Evolutionary conservation across 768 basidiomycete genomes (phyloP).

Genomic region (Tylopilus subfusipes): DNA sequence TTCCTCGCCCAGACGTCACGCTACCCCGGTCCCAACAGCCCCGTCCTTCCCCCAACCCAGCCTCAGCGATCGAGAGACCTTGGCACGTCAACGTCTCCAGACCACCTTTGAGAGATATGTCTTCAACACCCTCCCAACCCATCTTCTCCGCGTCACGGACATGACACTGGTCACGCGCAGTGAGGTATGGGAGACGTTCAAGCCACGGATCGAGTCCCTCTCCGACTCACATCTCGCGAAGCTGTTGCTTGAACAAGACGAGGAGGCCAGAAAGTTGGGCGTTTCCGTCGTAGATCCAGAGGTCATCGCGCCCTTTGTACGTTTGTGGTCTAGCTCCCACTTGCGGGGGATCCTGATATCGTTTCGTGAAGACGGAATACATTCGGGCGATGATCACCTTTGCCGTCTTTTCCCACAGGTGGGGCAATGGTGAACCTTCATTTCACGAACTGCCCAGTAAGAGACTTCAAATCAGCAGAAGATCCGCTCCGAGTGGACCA

Average conservation of each 20-base stretch:
- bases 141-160: constrained; percentile 22
- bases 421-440: constrained; percentile 20
- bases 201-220: constrained; percentile 17
- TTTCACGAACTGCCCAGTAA: constrained; percentile 24
- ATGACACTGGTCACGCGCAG: constrained; percentile 20
- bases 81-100: constrained; percentile 20
- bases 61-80: constrained; percentile 19
- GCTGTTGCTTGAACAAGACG: constrained; percentile 24
- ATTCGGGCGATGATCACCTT: constrained; percentile 21
- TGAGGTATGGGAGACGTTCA: constrained; percentile 20
- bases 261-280: constrained; percentile 20
- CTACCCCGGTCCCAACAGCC: constrained; percentile 13
- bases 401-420: constrained; percentile 27
- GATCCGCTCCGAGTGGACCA: constrained; percentile 12
- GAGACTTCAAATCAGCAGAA: constrained; percentile 11
- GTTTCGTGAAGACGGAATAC: constrained; percentile 12
- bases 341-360: not conserved
- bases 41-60: constrained; percentile 16
- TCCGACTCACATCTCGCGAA: constrained; percentile 23
- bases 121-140: constrained; percentile 24
- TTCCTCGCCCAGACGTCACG: constrained; percentile 20
- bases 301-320: constrained; percentile 20
- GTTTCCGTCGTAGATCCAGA: constrained; percentile 21
- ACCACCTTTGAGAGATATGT: constrained; percentile 24
- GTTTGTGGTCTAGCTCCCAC: not conserved